These are phyloP conservation scores for Metschnikowia picachoensis DNA, from an alignment of 805 yeast genomes.

Conservation along the genomic window DNA sequence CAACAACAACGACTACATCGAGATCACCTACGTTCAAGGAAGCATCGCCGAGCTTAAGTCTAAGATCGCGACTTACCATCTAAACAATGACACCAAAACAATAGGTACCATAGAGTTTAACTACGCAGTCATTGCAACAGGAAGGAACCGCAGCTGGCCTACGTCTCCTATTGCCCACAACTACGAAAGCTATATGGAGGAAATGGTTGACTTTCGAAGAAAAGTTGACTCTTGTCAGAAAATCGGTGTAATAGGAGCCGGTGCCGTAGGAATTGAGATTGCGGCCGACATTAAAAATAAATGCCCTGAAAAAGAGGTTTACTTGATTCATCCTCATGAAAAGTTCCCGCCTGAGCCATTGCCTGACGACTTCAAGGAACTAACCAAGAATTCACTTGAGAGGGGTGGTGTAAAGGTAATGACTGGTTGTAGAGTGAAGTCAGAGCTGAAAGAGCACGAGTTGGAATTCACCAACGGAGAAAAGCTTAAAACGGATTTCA, in stretches of 20 bases:
- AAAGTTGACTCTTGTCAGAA: conserved; percentile 32
- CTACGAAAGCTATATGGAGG: conserved; percentile 33
- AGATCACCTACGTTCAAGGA: conserved; percentile 32
- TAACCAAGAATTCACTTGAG: conserved; percentile 24
- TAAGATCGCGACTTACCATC: conserved; percentile 24
- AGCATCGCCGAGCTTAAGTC: conserved; percentile 25
- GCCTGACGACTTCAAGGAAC: conserved; percentile 26
- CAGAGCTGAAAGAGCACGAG: conserved; percentile 20
- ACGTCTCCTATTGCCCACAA: conserved; percentile 47
- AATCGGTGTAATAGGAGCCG: conserved; percentile 47
- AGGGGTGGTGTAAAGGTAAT: conserved; percentile 27
- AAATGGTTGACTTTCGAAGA: conserved; percentile 35
- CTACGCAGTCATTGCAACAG: conserved; percentile 45
- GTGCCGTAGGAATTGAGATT: conserved; percentile 50
- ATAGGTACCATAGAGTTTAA: conserved; percentile 37
- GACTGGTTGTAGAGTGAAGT: conserved; percentile 29
- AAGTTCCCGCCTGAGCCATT: conserved; percentile 38
- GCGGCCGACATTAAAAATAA: conserved; percentile 44
- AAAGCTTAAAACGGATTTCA: conserved; percentile 26
- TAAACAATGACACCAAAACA: conserved; percentile 14
- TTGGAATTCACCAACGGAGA: conserved; percentile 27
- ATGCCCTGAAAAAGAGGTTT: conserved; percentile 36
- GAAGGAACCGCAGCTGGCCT: conserved; percentile 53
- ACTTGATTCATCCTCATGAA: conserved; percentile 36
- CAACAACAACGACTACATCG: conserved; percentile 12